Base-by-base conservation (phyloP, 148 eudicot genomes). In the Polygonum aviculare region DNA sequence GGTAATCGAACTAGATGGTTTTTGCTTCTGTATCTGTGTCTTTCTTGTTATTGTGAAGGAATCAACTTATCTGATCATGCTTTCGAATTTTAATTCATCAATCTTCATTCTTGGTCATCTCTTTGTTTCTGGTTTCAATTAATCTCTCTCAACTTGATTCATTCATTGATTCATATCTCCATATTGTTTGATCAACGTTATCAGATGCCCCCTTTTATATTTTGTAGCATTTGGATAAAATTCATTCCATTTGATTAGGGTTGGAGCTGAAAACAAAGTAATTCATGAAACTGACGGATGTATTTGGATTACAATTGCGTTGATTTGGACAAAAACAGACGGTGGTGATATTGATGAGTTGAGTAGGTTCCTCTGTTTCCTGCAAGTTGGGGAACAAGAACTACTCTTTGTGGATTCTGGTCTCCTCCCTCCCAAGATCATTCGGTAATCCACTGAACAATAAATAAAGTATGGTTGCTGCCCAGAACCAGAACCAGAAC, bases 331-430 rank as follows among this genome's bases (percentile, higher is more conserved):
- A 57, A n/a, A n/a, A n/a, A n/a, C n/a, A n/a, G n/a, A 33, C 4
- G 31, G 8, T 57, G 63, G 1, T 57, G 31, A 18, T 57, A 21
- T n/a, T 57, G 63, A 57, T 57, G 31, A 57, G 7, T 7, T 6
- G 12, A 57, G 63, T 3, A 41, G 74, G 75, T 74, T 77, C 81
- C 9, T 74, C 75, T 65, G 84, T 84, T 86, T 86, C 89, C 89
- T 82, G 77, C 71, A 48, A 77, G 65, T 45, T 60, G 80, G 87
- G 89, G 84, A 84, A 80, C 85, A 83, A 79, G 69, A 80, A 52
- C 83, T 40, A 9, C 18, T 67, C 19, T 49, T 79, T 79, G 39
- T 40, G 69, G 69, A n/a, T 41, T 41, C 45, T 7, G 8, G 45
- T 9, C 45, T 41, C 39, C 14, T 14, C 72, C 41, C 33, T 62